Base-by-base conservation (phyloP, 2,329 filamentous ascomycete species). In the Colletotrichum sp. region DNA sequence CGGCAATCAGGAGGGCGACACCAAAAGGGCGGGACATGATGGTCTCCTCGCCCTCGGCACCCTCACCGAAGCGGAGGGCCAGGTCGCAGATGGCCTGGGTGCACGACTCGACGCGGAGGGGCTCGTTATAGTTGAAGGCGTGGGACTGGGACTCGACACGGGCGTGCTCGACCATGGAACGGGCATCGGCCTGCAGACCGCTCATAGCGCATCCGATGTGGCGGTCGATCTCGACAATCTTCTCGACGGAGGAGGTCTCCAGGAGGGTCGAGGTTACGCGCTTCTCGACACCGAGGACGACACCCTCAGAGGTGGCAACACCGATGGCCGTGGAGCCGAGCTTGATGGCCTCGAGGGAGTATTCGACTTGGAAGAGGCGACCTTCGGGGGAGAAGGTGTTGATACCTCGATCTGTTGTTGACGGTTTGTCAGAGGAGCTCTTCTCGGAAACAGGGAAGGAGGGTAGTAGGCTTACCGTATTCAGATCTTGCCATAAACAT, bases 401-500 rank as follows among this genome's bases (percentile, higher is more conserved):
- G 72, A 78, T 78, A 64, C 77, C 77, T 25, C 69, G 76, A 67
- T 27, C 67, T 66, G 63, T 74, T 65, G 62, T 74, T 63, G 64
- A 72, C 62, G 71, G n/a, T 19, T 29, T 62, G 77, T 59, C 70
- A 80, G 85, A 87, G 36, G 84, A 87, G 84, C 83, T 80, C 71
- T 75, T 68, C 69, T 78, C 79, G 77, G 55, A 79, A 71, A 68
- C 34, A 76, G 79, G 77, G 78, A 79, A 78, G 78, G 71, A 77
- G 78, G 44, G 25, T 13, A 32, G 78, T 73, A 79, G 83, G 85
- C 94, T 90, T 91, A 97, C 96, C 97, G 90, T 99, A 99, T 96
- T 99, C 97, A 86, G 96, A 99, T 90, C 97, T 95, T 92, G 97
- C 96, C 92, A 99, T 99, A 92, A 99, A 99, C 97, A 98, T 98